phyloP scores from a whole-genome alignment of 2,329 filamentous ascomycete genomes.

The Ophiostoma tasmaniense region DNA sequence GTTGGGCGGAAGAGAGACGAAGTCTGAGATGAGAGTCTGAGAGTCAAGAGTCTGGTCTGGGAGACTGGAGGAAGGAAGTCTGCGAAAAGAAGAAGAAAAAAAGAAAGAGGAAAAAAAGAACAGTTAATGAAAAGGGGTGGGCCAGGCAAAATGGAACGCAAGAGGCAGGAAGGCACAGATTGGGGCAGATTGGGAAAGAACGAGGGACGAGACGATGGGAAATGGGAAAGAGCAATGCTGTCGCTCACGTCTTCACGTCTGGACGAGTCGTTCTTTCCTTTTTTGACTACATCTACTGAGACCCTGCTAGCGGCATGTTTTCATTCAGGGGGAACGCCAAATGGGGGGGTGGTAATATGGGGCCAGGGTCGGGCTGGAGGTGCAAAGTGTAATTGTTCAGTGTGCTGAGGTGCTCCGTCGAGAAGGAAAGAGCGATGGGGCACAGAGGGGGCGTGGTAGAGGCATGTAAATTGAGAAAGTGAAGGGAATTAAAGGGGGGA shows the following conservation, averaged over 20 bases:
- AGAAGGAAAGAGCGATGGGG: constrained; percentile 13
- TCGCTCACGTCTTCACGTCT: constrained; percentile 8
- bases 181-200: constrained; percentile 2
- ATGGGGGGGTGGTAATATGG: constrained; percentile 5
- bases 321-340: constrained; percentile 15
- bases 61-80: background rate
- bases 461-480: background rate
- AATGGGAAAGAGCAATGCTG: constrained; percentile 14
- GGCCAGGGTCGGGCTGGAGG: constrained; percentile 11
- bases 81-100: background rate
- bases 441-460: constrained; percentile 8
- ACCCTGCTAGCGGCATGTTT: constrained; percentile 14
- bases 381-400: background rate
- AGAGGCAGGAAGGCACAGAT: constrained; percentile 2
- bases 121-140: constrained; percentile 10
- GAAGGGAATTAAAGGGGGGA: constrained; percentile 16
- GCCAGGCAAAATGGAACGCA: constrained; percentile 11
- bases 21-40: background rate
- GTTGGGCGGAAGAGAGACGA: background rate
- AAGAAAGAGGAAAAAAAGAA: constrained; percentile 1
- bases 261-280: constrained; percentile 13
- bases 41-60: background rate
- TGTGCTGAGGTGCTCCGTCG: background rate
- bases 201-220: constrained; percentile 10
- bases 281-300: constrained; percentile 6